phyloP scores from a whole-genome alignment of 208 protist species.

The Angomonas deanei region DNA sequence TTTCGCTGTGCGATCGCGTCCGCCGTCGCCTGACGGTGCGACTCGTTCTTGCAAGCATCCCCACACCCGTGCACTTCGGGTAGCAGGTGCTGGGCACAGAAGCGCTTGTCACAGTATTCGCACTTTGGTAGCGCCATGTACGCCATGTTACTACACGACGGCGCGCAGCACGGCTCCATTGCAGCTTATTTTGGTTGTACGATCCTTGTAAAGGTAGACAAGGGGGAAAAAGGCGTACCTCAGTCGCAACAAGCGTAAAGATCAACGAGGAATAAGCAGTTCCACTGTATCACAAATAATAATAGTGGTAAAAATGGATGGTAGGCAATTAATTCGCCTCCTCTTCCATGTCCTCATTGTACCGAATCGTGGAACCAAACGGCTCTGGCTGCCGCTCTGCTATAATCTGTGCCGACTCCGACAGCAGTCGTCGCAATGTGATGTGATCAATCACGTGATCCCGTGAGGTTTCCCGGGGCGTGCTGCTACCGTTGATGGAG shows the following conservation, averaged over 20 bases:
- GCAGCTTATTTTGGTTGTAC: constrained; percentile 21
- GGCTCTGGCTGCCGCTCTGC: not conserved
- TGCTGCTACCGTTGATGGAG: no score
- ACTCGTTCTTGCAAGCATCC: constrained; percentile 52
- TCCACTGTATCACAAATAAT: no score
- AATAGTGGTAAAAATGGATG: not conserved
- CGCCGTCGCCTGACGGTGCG: constrained; percentile 47
- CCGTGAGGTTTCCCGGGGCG: no score
- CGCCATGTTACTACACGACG: constrained; percentile 33
- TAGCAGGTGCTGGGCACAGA: constrained; percentile 74
- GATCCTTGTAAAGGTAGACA: not conserved
- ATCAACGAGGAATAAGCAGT: no score
- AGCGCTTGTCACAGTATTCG: constrained; percentile 55
- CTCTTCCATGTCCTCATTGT: no score
- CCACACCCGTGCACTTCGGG: constrained; percentile 84
- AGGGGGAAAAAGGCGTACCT: not conserved
- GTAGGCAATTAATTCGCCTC: not conserved
- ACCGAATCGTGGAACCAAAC: no score
- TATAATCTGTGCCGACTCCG: not conserved
- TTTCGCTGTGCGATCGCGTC: constrained; percentile 46
- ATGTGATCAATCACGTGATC: not conserved
- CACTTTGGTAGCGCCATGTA: constrained; percentile 54
- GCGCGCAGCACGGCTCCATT: constrained; percentile 26
- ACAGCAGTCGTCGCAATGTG: not conserved
- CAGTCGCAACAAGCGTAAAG: no score